Base-by-base conservation (phyloP, 2,329 filamentous ascomycete genomes). In the Monosporascus sp. region DNA sequence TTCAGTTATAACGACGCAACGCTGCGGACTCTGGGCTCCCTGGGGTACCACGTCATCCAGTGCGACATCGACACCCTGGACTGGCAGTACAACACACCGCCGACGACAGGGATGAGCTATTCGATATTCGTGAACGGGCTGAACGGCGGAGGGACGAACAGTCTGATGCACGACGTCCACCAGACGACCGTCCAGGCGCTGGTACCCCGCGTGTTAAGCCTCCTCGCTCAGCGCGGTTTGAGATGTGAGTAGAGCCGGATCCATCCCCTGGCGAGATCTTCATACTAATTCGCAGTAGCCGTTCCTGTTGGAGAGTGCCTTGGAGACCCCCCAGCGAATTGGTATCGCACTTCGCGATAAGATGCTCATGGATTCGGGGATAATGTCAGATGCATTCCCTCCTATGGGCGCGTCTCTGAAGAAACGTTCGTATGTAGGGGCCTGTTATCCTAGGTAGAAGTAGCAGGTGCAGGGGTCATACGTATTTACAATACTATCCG, bases 41-140 rank as follows among this genome's bases (percentile, higher is more conserved):
- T 79, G 35, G 77, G 76, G 0, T 80, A 80, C 56, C 77, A 80
- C 60, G 68, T 78, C 48, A 69, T 76, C 50, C 61, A 71, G 36
- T 74, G 72, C 46, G 71, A 77, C 51, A 67, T 77, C 22, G 76
- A 79, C 60, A 78, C 75, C 5, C 65, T 70, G 22, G 76, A 79
- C 58, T 78, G 69, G 48, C 61, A 67, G 53, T 63, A 71, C 54
- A 62, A 72, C 48, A 55, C 64, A 24, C 61, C 64, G 1, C 60
- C 51, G 11, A 53, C 65, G 24, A 70, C 67, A 38, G 60, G 60
- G 53, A 52, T 53, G 15, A 69, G 67, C 22, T 62, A 66, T 22
- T 59, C 66, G 49, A 67, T 63, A 54, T 73, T 71, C 50, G 52
- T 55, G 17, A 50, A 54, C 3, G 68, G 65, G 18, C 51, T 74